phyloP scores from a whole-genome alignment of 2,329 filamentous ascomycete genomes.

The Tolypocladium album region DNA sequence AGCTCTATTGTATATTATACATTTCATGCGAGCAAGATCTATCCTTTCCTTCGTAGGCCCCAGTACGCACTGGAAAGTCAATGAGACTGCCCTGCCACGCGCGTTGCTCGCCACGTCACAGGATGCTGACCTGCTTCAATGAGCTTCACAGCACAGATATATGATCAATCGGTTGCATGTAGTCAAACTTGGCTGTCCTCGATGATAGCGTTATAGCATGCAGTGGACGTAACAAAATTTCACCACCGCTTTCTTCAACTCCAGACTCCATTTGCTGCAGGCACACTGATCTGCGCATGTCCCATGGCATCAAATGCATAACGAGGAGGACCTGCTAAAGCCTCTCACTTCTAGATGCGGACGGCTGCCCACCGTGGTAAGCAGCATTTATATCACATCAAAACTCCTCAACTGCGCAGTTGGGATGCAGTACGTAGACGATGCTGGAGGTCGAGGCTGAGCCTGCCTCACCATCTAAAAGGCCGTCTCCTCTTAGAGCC shows the following conservation, averaged over 20 bases:
- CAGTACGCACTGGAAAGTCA: not conserved
- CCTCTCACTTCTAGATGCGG: not conserved
- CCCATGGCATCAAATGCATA: not conserved
- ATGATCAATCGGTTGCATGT: not conserved
- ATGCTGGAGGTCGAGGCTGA: conserved; percentile 30
- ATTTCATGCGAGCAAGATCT: not conserved
- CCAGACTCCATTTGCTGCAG: conserved; percentile 4
- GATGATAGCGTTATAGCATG: not conserved
- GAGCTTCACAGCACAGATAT: not conserved
- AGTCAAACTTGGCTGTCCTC: not conserved
- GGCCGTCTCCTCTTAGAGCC: conserved; percentile 57
- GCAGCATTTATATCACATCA: conserved; percentile 12
- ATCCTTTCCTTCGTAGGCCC: not conserved
- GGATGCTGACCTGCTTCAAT: not conserved
- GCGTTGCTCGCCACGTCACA: not conserved
- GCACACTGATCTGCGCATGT: not conserved
- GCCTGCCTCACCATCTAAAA: conserved; percentile 34
- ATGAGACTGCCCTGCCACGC: not conserved
- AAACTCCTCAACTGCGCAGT: conserved; percentile 69
- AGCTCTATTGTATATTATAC: not conserved
- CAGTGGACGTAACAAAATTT: not conserved
- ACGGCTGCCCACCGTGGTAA: too few relatives aligned
- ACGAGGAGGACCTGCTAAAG: too few relatives aligned
- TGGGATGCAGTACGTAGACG: conserved; percentile 87
- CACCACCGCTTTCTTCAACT: conserved; percentile 2